A percentile compares a stretch with the other conserved stretches of the same genome.
Evolutionary conservation across 208 protist species (phyloP).

Genomic region (Trypanosoma cruzi): DNA sequence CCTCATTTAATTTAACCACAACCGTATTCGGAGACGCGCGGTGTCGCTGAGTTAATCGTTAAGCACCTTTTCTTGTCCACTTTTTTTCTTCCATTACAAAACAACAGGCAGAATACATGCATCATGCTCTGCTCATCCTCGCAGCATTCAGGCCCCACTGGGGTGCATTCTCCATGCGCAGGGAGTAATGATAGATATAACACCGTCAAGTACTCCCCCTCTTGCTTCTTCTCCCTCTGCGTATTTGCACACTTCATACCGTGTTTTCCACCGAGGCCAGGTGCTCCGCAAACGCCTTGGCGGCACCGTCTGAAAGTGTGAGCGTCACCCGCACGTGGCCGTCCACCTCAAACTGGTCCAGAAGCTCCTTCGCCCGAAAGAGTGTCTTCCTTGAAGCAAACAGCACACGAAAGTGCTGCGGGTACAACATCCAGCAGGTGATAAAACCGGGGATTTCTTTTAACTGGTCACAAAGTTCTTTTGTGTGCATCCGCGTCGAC

Average conservation of each 20-base stretch:
- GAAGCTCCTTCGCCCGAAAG: conserved; percentile 82
- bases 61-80: neutral
- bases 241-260: neutral
- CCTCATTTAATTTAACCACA: neutral
- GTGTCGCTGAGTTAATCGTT: neutral
- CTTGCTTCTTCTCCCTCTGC: neutral
- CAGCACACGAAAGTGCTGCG: conserved; percentile 64
- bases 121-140: neutral
- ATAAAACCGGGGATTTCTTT: conserved; percentile 73
- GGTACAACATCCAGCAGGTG: conserved; percentile 57
- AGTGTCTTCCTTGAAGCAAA: conserved; percentile 63
- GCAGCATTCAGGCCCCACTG: too few relatives aligned
- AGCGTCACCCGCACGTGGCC: conserved; percentile 65
- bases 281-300: conserved; percentile 40
- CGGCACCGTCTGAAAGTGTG: conserved; percentile 49
- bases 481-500: conserved; percentile 34
- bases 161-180: too few relatives aligned
- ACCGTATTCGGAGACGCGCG: neutral
- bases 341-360: conserved; percentile 81
- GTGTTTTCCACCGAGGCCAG: conserved; percentile 39
- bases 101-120: neutral
- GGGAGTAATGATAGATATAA: neutral
- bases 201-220: neutral
- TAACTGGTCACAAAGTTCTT: conserved; percentile 46
- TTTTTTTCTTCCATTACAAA: neutral